Base-by-base conservation (phyloP, 2,329 filamentous ascomycete genomes). In the Diaporthe velutina region DNA sequence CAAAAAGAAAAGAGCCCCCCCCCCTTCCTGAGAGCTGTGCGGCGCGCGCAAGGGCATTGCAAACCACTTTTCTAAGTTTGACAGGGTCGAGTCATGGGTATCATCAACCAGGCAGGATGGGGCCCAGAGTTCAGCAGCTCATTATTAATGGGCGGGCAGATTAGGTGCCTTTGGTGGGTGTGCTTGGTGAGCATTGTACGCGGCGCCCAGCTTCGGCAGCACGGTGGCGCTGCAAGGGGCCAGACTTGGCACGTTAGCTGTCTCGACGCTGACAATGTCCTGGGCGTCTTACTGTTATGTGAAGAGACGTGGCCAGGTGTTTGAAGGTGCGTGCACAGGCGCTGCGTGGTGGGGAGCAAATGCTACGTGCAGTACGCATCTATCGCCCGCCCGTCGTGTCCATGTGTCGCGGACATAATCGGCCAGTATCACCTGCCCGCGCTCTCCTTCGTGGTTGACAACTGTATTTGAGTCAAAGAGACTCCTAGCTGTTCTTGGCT, bases 61-160 rank as follows among this genome's bases (percentile, higher is more conserved):
- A 25, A 35, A 28, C 64, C 64, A 68, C 64, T 68, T 68, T 68
- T 68, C 64, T 68, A 54, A 68, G 64, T 68, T 68, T 40, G 64
- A 68, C 64, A 68, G 12, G 64, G 64, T n/a, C 48, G 64, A 68
- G 64, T 68, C 64, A 68, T 68, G 64, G 64, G 64, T 40, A 28
- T 52, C 25, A 25, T 68, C 64, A 22, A n/a, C 48, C 22, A 54
- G 48, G n/a, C 61, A 19, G 60, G 22, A 33, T 25, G 30, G 30
- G 30, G 48, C 30, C 48, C 40, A 17, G 25, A 15, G 64, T 33
- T 54, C 33, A 22, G 9, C 30, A 40, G 48, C 48, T 54, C 25
- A 68, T 35, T 22, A 68, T 38, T 38, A 54, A 40, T 68, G 33
- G 33, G 64, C 48, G 48, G n/a, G 19, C 10, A 28, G 30, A 40